phyloP scores from a whole-genome alignment of 768 basidiomycete species.

The Paxillus ammoniavirescens region DNA sequence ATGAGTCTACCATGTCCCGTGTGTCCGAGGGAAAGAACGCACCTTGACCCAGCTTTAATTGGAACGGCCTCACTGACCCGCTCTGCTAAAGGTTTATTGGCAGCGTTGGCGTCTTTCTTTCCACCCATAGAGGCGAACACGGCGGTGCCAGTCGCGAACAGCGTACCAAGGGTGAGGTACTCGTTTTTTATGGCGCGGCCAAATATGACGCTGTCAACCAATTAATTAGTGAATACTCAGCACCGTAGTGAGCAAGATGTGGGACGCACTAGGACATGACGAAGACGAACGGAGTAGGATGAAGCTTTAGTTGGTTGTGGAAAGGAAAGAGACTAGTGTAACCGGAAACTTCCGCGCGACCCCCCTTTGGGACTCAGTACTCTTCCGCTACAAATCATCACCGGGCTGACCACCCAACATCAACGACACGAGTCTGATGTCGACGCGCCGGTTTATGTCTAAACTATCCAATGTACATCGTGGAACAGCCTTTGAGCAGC shows the following conservation, averaged over 20 bases:
- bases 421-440: not conserved
- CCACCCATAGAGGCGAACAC: slow-evolving; percentile 56
- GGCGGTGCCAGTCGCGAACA: slow-evolving; percentile 55
- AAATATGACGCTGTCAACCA: slow-evolving; percentile 57
- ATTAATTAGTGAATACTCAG: slow-evolving; percentile 4
- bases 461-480: slow-evolving; percentile 56
- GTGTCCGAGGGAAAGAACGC: slow-evolving; percentile 28
- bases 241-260: not conserved
- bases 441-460: not conserved
- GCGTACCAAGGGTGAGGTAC: slow-evolving; percentile 70
- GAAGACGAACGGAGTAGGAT: slow-evolving; percentile 6
- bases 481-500: slow-evolving; percentile 74
- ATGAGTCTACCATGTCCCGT: slow-evolving; percentile 4
- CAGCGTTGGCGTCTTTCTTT: slow-evolving; percentile 44
- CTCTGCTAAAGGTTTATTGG: slow-evolving; percentile 43
- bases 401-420: not conserved
- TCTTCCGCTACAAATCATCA: no score
- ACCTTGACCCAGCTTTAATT: slow-evolving; percentile 68
- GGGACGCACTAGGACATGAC: slow-evolving; percentile 46
- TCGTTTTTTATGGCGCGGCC: slow-evolving; percentile 82
- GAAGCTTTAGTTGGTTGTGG: not conserved
- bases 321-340: slow-evolving; percentile 4
- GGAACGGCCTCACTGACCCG: slow-evolving; percentile 65
- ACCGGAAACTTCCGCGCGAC: slow-evolving; percentile 23
- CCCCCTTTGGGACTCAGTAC: slow-evolving; percentile 10